A percentile compares a stretch with the other conserved stretches of the same genome.
Evolutionary conservation across 2,329 filamentous ascomycete genomes (phyloP).

Genomic region (Apiospora rasikravindrae): DNA sequence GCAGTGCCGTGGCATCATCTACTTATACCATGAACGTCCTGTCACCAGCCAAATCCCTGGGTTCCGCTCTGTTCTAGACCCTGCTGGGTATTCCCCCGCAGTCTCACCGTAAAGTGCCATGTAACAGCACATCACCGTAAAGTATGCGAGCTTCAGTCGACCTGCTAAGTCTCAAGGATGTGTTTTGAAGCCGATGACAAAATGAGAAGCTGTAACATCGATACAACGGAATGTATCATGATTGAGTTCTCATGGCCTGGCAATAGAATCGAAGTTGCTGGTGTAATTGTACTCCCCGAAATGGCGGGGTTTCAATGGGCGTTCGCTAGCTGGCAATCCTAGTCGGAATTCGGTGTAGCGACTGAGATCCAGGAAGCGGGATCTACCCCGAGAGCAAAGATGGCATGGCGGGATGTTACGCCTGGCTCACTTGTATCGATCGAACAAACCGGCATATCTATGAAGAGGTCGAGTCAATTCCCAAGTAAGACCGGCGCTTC

Average conservation of each 20-base stretch:
- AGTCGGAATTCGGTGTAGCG: not conserved
- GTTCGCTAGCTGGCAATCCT: not conserved
- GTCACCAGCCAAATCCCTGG: not conserved
- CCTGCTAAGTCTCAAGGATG: not conserved
- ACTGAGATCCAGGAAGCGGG: not conserved
- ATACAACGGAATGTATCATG: not conserved
- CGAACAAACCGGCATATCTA: not conserved
- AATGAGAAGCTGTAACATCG: not conserved
- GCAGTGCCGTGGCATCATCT: not conserved
- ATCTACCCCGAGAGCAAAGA: not conserved
- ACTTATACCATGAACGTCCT: not conserved
- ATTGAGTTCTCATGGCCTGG: not conserved
- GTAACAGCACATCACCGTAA: not conserved
- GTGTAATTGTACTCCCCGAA: not conserved
- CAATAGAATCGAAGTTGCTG: not conserved
- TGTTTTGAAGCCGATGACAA: rapidly evolving
- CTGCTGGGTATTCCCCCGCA: not conserved
- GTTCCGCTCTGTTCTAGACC: constrained; percentile 9
- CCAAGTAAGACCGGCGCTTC: too few species aligned
- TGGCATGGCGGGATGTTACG: not conserved
- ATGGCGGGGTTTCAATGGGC: not conserved
- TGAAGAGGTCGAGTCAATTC: not conserved
- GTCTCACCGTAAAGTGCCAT: constrained; percentile 6
- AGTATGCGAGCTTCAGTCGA: not conserved
- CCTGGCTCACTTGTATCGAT: not conserved